Evolutionary conservation across 1,284 basidiomycete genomes (phyloP), one percentile per base, ranked within the genome.

Genomic region (Rhodotorula sp.): DNA sequence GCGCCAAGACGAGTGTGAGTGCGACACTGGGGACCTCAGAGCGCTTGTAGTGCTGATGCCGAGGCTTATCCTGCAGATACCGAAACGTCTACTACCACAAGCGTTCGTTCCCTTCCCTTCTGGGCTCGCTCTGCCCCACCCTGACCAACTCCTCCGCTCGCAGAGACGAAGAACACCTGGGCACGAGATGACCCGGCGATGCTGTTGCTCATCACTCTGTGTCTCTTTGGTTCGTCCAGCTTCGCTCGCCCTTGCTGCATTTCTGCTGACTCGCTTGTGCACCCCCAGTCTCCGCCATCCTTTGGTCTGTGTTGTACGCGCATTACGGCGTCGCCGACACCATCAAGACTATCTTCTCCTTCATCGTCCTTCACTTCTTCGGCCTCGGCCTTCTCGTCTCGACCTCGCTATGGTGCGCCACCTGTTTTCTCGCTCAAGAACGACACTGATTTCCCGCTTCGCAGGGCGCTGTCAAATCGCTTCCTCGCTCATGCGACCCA

Each of bases 141-240:
- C 31, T 6, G 0, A 18, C 73, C 47, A 52, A 34, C 4, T 51
- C 20, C 51, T 65, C 53, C 46, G 37, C 78, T 50, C 18, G 80
- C 81, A 91, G 92, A 96, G 83, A 97, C 94, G n/a, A 96, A 96
- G 84, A 96, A 97, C 80, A 91, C 90, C 9, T 96, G 94, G 93
- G 92, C 93, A 31, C 84, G 94, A 79, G 94, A 97, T 80, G 93
- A 96, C 79, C 94, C 94, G 26, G 93, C 94, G 20, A 93, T 95
- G 76, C 84, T 95, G 48, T 85, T 95, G 55, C 85, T 96, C 59
- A 87, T 95, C 63, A 85, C 87, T 44, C 89, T 86, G 52, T 91
- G 88, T 79, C 84, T 94, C 22, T 83, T 83, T 68, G 86, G 91
- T 92, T 70, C 50, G 65, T 47, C 31, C 22, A 22, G 5, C 53